phyloP scores from a whole-genome alignment of 2,329 filamentous ascomycete species.

The Microsporum audouinii region DNA sequence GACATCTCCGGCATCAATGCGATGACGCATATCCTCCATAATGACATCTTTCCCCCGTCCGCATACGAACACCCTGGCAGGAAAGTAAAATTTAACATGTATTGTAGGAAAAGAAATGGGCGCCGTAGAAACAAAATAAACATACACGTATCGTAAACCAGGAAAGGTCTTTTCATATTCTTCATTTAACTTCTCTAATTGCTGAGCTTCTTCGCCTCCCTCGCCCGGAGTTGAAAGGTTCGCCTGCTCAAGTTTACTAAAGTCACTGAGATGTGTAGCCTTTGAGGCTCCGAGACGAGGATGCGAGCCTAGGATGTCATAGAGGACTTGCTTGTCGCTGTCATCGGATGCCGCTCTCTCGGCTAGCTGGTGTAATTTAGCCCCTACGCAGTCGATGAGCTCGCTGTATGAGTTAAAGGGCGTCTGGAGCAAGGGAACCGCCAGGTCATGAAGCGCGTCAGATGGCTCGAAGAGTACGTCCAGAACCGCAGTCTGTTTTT shows the following conservation, averaged over 20 bases:
- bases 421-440: constrained; percentile 52
- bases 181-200: constrained; percentile 54
- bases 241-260: constrained; percentile 73
- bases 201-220: constrained; percentile 22
- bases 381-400: constrained; percentile 56
- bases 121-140: constrained; percentile 12
- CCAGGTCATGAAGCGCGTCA: constrained; percentile 58
- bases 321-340: constrained; percentile 42
- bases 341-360: not conserved
- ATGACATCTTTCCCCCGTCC: constrained; percentile 61
- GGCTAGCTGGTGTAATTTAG: constrained; percentile 51
- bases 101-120: not conserved
- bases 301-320: constrained; percentile 66
- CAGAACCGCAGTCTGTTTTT: constrained; percentile 36
- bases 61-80: constrained; percentile 66
- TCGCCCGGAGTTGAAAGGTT: constrained; percentile 39
- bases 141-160: constrained; percentile 66
- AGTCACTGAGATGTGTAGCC: constrained; percentile 44
- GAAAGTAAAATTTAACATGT: not conserved
- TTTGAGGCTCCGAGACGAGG: constrained; percentile 55
- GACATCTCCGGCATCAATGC: constrained; percentile 59
- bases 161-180: constrained; percentile 75
- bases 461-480: constrained; percentile 81
- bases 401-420: constrained; percentile 55
- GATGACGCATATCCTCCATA: constrained; percentile 66